Conservation (phyloP, 2,329 filamentous ascomycete species). For the Dactylellina cionopaga region DNA sequence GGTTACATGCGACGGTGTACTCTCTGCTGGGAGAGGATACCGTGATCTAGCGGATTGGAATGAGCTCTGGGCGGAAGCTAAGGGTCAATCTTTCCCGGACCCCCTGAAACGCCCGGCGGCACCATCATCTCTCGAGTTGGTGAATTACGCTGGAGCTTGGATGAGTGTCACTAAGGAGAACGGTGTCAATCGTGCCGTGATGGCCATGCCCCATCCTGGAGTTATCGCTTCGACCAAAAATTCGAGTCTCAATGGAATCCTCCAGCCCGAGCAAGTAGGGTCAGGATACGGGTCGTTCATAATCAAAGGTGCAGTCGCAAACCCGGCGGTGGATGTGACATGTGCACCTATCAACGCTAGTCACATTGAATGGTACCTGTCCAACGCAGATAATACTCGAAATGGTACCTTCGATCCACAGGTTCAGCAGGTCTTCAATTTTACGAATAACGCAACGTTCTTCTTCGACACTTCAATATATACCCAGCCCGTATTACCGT, state of each 20-base stretch:
- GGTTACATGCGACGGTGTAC: slow-evolving; percentile 73
- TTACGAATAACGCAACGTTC: slow-evolving; percentile 61
- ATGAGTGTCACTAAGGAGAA: slow-evolving; percentile 32
- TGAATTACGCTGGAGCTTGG: slow-evolving; percentile 40
- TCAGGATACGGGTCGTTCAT: slow-evolving; percentile 74
- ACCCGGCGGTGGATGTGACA: slow-evolving; percentile 75
- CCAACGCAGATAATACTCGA: background rate
- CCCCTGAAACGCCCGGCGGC: slow-evolving; percentile 11
- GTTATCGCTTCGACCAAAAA: slow-evolving; percentile 73
- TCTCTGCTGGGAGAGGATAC: slow-evolving; percentile 71
- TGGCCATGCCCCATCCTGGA: slow-evolving; percentile 78
- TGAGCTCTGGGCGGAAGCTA: slow-evolving; percentile 1
- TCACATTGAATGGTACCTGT: slow-evolving; percentile 64
- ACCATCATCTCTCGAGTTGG: slow-evolving; percentile 21
- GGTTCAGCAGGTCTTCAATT: slow-evolving; percentile 31
- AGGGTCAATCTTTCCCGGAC: slow-evolving; percentile 7
- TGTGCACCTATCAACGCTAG: slow-evolving; percentile 72
- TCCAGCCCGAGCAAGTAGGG: slow-evolving; percentile 73
- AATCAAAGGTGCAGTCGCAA: slow-evolving; percentile 74
- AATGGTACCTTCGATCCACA: slow-evolving; percentile 10
- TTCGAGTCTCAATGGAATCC: slow-evolving; percentile 71
- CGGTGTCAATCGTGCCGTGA: slow-evolving; percentile 75
- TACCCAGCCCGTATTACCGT: background rate
- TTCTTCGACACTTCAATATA: slow-evolving; percentile 49
- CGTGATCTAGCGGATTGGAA: slow-evolving; percentile 44